Percentiles rank a stretch among this genome's conserved stretches.
These are phyloP conservation scores for Pichia sp. DNA, from an alignment of 1,139 yeast genomes.

Conservation along the genomic window DNA sequence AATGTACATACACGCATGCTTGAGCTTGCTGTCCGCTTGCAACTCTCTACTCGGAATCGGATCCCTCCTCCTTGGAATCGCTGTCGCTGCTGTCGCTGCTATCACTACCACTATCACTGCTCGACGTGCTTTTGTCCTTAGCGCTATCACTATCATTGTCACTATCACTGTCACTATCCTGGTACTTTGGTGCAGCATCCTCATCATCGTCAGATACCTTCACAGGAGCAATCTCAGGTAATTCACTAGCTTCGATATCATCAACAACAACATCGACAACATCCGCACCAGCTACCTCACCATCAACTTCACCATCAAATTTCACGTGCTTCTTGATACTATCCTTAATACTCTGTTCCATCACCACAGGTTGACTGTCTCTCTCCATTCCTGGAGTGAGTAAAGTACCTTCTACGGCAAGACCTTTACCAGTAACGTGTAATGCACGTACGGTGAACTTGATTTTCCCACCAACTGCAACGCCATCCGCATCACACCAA, in stretches of 20 bases:
- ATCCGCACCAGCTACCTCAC: conserved; percentile 29
- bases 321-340: conserved; percentile 20
- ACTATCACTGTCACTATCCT: conserved; percentile 2
- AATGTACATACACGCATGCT: no score
- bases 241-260: conserved; percentile 9
- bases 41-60: background rate
- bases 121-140: conserved; percentile 9
- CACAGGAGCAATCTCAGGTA: conserved; percentile 8
- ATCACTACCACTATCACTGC: conserved; percentile 11
- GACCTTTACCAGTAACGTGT: conserved; percentile 72
- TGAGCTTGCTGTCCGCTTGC: no score
- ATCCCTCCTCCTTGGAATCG: conserved; percentile 7
- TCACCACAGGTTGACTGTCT: conserved; percentile 46
- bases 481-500: conserved; percentile 75
- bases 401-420: conserved; percentile 81
- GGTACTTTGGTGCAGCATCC: conserved; percentile 1
- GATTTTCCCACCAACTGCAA: conserved; percentile 73
- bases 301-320: conserved; percentile 26
- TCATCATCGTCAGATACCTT: conserved; percentile 2
- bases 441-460: conserved; percentile 66
- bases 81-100: conserved; percentile 15
- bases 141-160: conserved; percentile 1
- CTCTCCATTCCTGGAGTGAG: conserved; percentile 53
- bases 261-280: conserved; percentile 26
- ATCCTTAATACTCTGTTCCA: conserved; percentile 17